phyloP scores from a whole-genome alignment of 345 rosid species.

The Sisymbrium altissimum region DNA sequence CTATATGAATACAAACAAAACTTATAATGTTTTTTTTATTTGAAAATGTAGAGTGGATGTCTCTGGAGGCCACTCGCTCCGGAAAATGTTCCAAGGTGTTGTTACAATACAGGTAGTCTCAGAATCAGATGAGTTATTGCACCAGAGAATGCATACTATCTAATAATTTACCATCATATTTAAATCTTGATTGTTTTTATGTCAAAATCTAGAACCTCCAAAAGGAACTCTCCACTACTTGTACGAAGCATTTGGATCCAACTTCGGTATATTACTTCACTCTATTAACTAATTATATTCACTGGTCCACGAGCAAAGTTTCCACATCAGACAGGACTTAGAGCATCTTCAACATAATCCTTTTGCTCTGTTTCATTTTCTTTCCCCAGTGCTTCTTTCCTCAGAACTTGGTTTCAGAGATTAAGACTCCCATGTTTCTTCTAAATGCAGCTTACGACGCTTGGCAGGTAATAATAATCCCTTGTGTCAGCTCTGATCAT shows the following conservation, averaged over 20 bases:
- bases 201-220: constrained; percentile 50
- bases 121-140: background rate
- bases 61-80: constrained; percentile 69
- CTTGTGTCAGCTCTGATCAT: background rate
- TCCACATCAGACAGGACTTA: background rate
- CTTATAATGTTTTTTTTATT: background rate
- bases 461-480: constrained; percentile 63
- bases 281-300: constrained; percentile 29
- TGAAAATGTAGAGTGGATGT: constrained; percentile 60
- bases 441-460: constrained; percentile 79
- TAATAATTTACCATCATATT: background rate
- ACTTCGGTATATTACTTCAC: constrained; percentile 53
- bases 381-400: constrained; percentile 77
- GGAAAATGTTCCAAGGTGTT: constrained; percentile 63
- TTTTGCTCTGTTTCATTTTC: constrained; percentile 8
- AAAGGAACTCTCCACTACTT: constrained; percentile 63
- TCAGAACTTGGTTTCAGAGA: constrained; percentile 57
- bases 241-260: constrained; percentile 69
- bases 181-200: background rate
- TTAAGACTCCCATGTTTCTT: constrained; percentile 74
- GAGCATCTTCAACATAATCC: constrained; percentile 27
- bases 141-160: background rate
- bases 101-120: constrained; percentile 70
- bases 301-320: background rate
- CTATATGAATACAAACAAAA: background rate